Evolutionary conservation across 371 early-diverging fungal genomes (phyloP).

Genomic region (Rhizopus delemar): DNA sequence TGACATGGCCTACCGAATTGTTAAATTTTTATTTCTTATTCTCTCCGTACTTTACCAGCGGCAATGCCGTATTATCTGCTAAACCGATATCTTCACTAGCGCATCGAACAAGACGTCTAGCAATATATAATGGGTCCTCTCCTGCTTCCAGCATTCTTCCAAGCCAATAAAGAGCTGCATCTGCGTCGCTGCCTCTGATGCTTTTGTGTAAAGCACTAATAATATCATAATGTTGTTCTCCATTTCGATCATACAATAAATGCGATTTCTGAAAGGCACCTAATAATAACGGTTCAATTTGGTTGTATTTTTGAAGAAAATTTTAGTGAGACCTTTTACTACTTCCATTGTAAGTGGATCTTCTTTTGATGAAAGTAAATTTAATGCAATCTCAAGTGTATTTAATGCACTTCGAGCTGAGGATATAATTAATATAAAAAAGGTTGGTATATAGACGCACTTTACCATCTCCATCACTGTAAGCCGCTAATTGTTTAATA

Average conservation of each 20-base stretch:
- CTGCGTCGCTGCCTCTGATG: conserved; percentile 75
- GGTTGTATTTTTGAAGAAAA: not conserved
- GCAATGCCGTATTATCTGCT: conserved; percentile 77
- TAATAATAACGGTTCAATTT: not conserved
- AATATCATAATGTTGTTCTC: conserved; percentile 87
- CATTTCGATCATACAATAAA: conserved; percentile 77
- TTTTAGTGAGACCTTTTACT: conserved; percentile 31
- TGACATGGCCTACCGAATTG: conserved; percentile 57
- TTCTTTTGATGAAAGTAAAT: conserved; percentile 30
- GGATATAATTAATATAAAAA: not conserved
- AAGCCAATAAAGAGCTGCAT: conserved; percentile 86
- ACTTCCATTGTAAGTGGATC: conserved; percentile 21
- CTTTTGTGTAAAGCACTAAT: conserved; percentile 90
- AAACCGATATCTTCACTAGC: conserved; percentile 91
- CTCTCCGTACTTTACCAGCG: conserved; percentile 44
- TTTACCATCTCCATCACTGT: conserved; percentile 74
- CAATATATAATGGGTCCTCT: conserved; percentile 88
- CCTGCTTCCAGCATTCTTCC: conserved; percentile 88
- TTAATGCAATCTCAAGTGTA: conserved; percentile 67
- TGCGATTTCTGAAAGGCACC: conserved; percentile 79
- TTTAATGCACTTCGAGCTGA: conserved; percentile 74
- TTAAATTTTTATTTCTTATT: no score
- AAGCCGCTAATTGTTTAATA: conserved; percentile 49
- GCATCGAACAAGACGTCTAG: conserved; percentile 71
- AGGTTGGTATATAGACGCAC: not conserved